These are phyloP conservation scores for Vigna unguiculata DNA, from an alignment of 306 rosid species.

Conservation along the genomic window DNA sequence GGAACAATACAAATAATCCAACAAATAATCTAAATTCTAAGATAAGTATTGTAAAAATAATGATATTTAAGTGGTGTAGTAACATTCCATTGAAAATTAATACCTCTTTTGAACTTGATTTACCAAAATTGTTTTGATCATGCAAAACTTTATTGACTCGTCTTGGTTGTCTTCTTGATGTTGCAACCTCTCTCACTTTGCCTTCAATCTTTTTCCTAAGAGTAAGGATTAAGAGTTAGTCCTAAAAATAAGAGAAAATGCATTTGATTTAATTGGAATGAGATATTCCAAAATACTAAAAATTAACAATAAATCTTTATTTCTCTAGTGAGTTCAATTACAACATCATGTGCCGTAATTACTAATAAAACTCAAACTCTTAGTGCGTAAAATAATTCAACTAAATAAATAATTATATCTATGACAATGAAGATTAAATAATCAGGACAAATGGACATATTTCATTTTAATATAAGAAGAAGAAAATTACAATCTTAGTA, in stretches of 20 bases:
- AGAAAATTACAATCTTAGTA: too few species aligned
- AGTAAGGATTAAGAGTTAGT: slow-evolving; percentile 15
- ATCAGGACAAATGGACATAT: too few species aligned
- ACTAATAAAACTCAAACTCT: not conserved
- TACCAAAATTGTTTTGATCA: slow-evolving; percentile 52
- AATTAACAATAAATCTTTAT: not conserved
- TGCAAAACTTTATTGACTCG: slow-evolving; percentile 54
- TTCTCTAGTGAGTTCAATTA: not conserved
- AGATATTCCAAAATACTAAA: not conserved
- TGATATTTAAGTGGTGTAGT: not conserved
- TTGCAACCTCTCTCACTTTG: slow-evolving; percentile 58
- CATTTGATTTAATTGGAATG: not conserved
- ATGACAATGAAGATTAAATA: not conserved
- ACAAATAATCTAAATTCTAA: too few species aligned
- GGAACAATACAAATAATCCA: too few species aligned
- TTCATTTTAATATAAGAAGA: too few species aligned
- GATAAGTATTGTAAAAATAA: too few species aligned
- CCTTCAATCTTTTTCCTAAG: slow-evolving; percentile 68
- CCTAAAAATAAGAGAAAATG: not conserved
- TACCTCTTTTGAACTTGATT: slow-evolving; percentile 66
- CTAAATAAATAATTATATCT: not conserved
- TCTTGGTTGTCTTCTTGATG: slow-evolving; percentile 72
- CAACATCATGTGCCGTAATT: not conserved
- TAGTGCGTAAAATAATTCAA: not conserved
- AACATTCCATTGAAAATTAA: slow-evolving; percentile 2